A percentile compares a stretch with the other conserved stretches of the same genome.
Evolutionary conservation across 441 rosid genomes (phyloP).

Genomic region (Isatis lusitanica): DNA sequence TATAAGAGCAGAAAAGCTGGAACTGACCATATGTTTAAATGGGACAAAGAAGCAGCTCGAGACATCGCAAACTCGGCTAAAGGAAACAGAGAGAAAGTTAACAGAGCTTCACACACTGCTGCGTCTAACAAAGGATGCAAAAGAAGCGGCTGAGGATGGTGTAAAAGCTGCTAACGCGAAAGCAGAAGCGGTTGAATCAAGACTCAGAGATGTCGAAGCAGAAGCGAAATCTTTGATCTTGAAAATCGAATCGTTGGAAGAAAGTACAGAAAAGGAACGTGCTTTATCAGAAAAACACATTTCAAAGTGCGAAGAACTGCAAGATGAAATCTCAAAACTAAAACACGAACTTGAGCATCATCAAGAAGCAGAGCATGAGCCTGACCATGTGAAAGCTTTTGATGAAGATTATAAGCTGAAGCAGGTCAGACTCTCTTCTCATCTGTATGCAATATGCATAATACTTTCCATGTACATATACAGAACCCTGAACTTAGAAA

Average conservation of each 20-base stretch:
- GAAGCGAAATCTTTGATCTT: slow-evolving; percentile 52
- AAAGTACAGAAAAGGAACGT: slow-evolving; percentile 48
- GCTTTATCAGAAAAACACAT: slow-evolving; percentile 46
- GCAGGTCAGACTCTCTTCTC: slow-evolving; percentile 54
- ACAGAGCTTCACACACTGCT: slow-evolving; percentile 52
- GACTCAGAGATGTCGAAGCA: slow-evolving; percentile 52
- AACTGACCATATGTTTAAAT: slow-evolving; percentile 43
- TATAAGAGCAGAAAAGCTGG: slow-evolving; percentile 47
- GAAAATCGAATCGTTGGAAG: slow-evolving; percentile 52
- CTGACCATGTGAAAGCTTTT: slow-evolving; percentile 36
- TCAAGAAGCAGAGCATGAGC: slow-evolving; percentile 43
- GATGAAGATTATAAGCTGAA: slow-evolving; percentile 50
- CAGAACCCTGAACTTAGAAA: neutral
- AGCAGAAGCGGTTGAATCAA: slow-evolving; percentile 54
- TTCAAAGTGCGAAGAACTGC: slow-evolving; percentile 46
- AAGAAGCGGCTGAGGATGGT: slow-evolving; percentile 57
- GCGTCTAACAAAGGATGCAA: slow-evolving; percentile 48
- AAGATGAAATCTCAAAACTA: slow-evolving; percentile 58
- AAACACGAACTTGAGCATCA: slow-evolving; percentile 46
- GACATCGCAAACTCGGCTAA: slow-evolving; percentile 39
- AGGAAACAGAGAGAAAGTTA: slow-evolving; percentile 45
- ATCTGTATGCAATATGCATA: neutral
- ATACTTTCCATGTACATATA: slow-evolving; percentile 4
- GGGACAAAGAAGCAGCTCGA: slow-evolving; percentile 52
- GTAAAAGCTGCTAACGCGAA: slow-evolving; percentile 45